Percentiles rank a stretch among this genome's conserved stretches.
Evolutionary conservation across 768 basidiomycete species (phyloP).

Genomic region (Tricholoma sp.): DNA sequence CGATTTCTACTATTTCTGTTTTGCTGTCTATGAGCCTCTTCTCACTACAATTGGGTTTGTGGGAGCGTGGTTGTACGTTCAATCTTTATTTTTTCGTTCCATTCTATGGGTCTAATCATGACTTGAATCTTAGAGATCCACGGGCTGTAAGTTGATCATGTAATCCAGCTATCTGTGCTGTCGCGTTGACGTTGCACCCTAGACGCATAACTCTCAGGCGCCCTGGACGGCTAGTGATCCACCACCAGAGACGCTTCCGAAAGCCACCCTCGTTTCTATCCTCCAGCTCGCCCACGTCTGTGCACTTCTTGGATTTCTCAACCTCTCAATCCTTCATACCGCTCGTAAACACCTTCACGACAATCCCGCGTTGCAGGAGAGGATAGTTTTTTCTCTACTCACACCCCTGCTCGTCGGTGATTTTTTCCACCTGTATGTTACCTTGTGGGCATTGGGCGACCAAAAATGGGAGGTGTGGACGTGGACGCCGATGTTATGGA

Average conservation of each 20-base stretch:
- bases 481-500: slow-evolving; percentile 71
- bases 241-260: slow-evolving; percentile 48
- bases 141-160: slow-evolving; percentile 41
- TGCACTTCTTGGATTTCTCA: slow-evolving; percentile 66
- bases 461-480: slow-evolving; percentile 52
- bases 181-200: not conserved
- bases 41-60: slow-evolving; percentile 61
- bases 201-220: slow-evolving; percentile 74
- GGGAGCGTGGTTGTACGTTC: slow-evolving; percentile 48
- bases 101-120: slow-evolving; percentile 1
- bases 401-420: slow-evolving; percentile 70
- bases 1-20: slow-evolving; percentile 66
- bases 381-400: slow-evolving; percentile 58
- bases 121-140: slow-evolving; percentile 43
- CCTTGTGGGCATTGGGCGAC: slow-evolving; percentile 75
- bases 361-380: slow-evolving; percentile 66
- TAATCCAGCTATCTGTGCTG: not conserved
- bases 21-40: slow-evolving; percentile 71
- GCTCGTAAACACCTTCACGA: slow-evolving; percentile 53
- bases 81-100: not conserved
- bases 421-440: slow-evolving; percentile 58
- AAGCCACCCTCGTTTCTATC: slow-evolving; percentile 63
- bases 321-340: slow-evolving; percentile 60
- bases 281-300: slow-evolving; percentile 77
- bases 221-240: slow-evolving; percentile 53